Evolutionary conservation across 768 basidiomycete species (phyloP), one percentile per base, ranked within the genome.

Genomic region (Pluteus cervinus): DNA sequence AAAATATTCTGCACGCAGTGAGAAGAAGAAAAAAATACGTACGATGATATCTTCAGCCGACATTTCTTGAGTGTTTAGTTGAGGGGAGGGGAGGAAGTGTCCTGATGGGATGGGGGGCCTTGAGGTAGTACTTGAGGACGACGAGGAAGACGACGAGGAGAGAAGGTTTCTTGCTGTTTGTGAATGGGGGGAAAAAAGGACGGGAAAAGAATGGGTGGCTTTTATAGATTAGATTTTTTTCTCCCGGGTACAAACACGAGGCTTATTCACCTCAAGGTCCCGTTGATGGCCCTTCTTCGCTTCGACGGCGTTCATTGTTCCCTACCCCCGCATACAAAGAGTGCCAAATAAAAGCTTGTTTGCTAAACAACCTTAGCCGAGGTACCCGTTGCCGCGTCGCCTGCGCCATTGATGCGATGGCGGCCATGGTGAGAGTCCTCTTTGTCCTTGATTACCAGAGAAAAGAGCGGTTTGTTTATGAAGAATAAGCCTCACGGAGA

Each of bases 191-290:
- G 43, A 39, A 39, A 53, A 47, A 42, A 44, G 45, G 42, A 42
- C 33, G 29, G 17, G 16, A 18, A 10, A 32, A 28, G 24, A 24
- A 29, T 29, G 12, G 39, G 30, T 35, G 36, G 49, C 47, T 73
- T 73, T 69, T 73, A 73, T 71, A 66, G 66, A 68, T 67, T 60
- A 64, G 62, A 68, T 68, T 43, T 33, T 30, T 38, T 40, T 39
- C 37, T 26, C 44, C 51, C 45, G 45, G 57, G 54, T 36, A 52
- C 54, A 56, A 61, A 56, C 62, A 69, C 52, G 64, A 68, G 70
- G 69, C 65, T 42, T 49, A n/a, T n/a, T n/a, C n/a, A 63, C 56
- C 71, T 70, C 70, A 70, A 75, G 76, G 75, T 69, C 44, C 55
- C 52, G 55, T 37, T 36, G 43, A 38, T 33, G 9, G 20, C 14